Percentiles rank a stretch among this genome's conserved stretches.
phyloP scores from a whole-genome alignment of 2,329 filamentous ascomycete genomes.

The Sarocladiaceae sp. region DNA sequence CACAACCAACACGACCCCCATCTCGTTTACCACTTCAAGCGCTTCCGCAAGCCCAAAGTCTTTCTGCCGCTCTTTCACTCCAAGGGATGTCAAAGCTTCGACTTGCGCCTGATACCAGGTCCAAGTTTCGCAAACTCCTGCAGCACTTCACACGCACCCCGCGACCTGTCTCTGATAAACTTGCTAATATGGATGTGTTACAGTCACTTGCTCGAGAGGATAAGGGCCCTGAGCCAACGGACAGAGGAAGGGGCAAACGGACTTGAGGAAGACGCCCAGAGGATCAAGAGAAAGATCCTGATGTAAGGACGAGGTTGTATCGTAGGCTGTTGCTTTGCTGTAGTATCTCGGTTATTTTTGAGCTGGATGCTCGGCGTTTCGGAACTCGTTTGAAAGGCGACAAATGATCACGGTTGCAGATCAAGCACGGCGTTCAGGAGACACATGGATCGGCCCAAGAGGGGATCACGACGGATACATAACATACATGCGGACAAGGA shows the following conservation, averaged over 20 bases:
- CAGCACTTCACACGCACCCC: constrained; percentile 20
- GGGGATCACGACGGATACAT: too few relatives aligned
- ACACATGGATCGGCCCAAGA: too few relatives aligned
- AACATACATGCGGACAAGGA: too few relatives aligned
- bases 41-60: too few relatives aligned
- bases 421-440: too few relatives aligned
- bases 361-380: too few relatives aligned
- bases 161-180: constrained; percentile 21
- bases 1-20: constrained; percentile 1
- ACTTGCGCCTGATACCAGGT: neutral
- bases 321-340: neutral
- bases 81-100: too few relatives aligned
- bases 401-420: too few relatives aligned
- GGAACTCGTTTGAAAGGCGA: too few relatives aligned
- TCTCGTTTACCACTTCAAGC: too few relatives aligned
- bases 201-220: constrained; percentile 51
- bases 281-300: constrained; percentile 40
- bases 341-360: too few relatives aligned
- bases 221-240: constrained; percentile 39
- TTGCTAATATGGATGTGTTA: constrained; percentile 20
- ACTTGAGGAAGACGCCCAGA: constrained; percentile 33
- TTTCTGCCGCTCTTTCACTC: too few relatives aligned
- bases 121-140: constrained; percentile 18
- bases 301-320: constrained; percentile 19
- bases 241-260: constrained; percentile 18